phyloP scores from a whole-genome alignment of 345 rosid species.

The Salix udensis region DNA sequence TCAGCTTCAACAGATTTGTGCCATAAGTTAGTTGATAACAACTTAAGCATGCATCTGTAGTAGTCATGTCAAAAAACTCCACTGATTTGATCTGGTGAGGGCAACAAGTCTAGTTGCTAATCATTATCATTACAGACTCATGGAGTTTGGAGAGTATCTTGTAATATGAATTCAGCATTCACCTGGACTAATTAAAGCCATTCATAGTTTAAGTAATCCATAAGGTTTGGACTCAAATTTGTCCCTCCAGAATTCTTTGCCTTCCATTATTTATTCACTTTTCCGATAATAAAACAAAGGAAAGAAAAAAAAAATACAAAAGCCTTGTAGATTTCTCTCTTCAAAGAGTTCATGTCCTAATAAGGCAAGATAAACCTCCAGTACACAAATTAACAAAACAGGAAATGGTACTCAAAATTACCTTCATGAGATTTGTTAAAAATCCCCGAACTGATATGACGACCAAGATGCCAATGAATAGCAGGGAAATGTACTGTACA shows the following conservation, averaged over 20 bases:
- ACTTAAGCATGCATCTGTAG: neutral
- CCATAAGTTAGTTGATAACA: neutral
- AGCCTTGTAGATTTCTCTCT: neutral
- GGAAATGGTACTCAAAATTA: slow-evolving; percentile 17
- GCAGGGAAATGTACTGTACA: slow-evolving; percentile 78
- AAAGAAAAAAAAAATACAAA: neutral
- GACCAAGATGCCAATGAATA: slow-evolving; percentile 90
- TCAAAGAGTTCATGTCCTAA: neutral
- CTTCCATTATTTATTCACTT: neutral
- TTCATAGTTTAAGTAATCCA: neutral
- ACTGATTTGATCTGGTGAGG: neutral
- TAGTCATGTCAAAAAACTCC: neutral
- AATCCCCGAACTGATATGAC: slow-evolving; percentile 91
- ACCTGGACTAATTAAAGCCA: neutral
- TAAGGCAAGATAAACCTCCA: neutral
- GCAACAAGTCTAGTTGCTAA: neutral
- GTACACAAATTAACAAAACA: slow-evolving; percentile 1
- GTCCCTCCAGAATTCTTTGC: neutral
- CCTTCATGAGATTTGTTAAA: slow-evolving; percentile 92
- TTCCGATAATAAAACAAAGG: neutral
- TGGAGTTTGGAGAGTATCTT: neutral
- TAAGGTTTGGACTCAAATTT: slow-evolving; percentile 7
- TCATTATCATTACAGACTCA: neutral
- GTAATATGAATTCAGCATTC: neutral
- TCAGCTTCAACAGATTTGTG: neutral